phyloP scores from a whole-genome alignment of 148 eudicot genomes.

The Oxyria digyna region DNA sequence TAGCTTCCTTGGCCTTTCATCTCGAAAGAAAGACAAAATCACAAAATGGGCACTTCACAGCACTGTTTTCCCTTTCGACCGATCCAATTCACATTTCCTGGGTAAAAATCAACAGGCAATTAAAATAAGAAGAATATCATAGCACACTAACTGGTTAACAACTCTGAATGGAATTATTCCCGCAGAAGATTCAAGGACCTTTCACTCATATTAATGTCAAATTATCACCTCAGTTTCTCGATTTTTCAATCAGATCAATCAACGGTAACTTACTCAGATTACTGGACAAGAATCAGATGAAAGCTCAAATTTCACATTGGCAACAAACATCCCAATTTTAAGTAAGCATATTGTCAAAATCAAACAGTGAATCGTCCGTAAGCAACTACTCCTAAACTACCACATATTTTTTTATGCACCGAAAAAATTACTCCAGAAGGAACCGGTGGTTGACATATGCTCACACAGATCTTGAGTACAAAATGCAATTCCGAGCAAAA shows the following conservation, averaged over 20 bases:
- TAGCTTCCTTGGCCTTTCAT: slow-evolving; percentile 50
- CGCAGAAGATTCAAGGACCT: background rate
- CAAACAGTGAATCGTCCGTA: background rate
- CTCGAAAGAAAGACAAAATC: background rate
- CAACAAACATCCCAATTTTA: background rate
- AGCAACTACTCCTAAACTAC: background rate
- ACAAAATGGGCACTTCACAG: background rate
- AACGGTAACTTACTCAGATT: background rate
- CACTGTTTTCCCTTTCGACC: background rate
- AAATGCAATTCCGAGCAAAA: background rate
- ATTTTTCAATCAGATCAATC: background rate
- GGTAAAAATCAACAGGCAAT: background rate
- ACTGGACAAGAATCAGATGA: background rate
- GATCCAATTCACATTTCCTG: background rate
- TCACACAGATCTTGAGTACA: background rate
- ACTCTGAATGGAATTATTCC: background rate
- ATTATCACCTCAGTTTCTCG: background rate
- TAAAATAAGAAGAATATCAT: background rate
- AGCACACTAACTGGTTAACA: background rate
- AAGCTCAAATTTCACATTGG: background rate
- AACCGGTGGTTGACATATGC: background rate
- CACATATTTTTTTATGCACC: background rate
- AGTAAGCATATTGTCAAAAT: background rate
- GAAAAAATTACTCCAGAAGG: no score
- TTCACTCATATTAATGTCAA: background rate